Evolutionary conservation across 805 yeast genomes (phyloP), one percentile per base, ranked within the genome.

Genomic region (Suhomyces pyralidae): DNA sequence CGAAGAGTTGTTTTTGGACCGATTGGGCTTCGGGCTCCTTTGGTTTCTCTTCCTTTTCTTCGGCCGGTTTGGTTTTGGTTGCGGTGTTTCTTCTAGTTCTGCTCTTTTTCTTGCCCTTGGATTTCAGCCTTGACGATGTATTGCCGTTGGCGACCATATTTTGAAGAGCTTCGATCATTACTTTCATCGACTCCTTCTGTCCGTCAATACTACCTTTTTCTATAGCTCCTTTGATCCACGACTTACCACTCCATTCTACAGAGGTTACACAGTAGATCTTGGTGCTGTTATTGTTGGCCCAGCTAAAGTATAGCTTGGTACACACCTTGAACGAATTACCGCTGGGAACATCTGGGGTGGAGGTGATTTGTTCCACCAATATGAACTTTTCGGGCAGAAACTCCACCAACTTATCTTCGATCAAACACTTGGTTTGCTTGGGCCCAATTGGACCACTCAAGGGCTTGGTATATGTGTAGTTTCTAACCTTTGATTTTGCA

Each of bases 301-400:
- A 94, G 2, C 86, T 77, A 51, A 90, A 69, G 45, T 84, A 73
- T 61, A 84, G 88, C 55, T 88, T 77, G 0, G 97, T 89, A 56
- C 83, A 78, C 1, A 91, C 91, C 30, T 80, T 76, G 66, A 94
- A 94, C 0, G 88, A 80, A 43, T 79, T 79, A 4, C 99, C 99
- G 61, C 92, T 87, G 0, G 99, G 99, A 14, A 94, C 98, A 63
- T 90, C 94, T 0, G 99, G 99, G 0, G 99, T 92, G 40, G 72
- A 74, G 0, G 93, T 83, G 1, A 81, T 74, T 42, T 85, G 82
- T 2, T 83, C 70, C 1, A 90, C 83, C 53, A 83, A 79, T 32
- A 90, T 80, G 57, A 78, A 78, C 22, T 73, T 68, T 7, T 78
- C 74, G n/a, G 80, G 71, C 60, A 85, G 84, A 46, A 63, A 74